Evolutionary conservation across 805 yeast species (phyloP), one percentile per base, ranked within the genome.

Genomic region (Dipodascus albidus): DNA sequence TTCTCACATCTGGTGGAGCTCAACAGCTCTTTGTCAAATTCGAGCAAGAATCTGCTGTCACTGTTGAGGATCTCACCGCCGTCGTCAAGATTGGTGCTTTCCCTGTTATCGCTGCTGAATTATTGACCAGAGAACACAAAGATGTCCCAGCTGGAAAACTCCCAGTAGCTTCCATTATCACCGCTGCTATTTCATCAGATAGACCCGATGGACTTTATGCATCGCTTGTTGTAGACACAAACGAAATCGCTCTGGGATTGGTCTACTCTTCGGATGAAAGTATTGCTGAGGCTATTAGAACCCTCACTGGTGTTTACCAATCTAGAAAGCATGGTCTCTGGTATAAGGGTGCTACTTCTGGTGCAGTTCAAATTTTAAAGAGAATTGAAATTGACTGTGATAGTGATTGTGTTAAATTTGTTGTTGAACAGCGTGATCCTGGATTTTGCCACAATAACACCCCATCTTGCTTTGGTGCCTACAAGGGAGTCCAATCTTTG

Each of bases 321-420:
- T 87, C 96, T 6, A 83, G 99, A 62, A 73, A 77, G 53, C 82
- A 87, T 57, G 98, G 95, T 48, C 76, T 93, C 55, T 93, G 99
- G 99, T 85, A 83, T 67, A 93, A 93, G 68, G 99, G 99, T 27
- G 84, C 85, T 53, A 87, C 96, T 1, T 85, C 96, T n/a, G 99
- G 99, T 20, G 95, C 96, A 52, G 87, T 95, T 1, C 99, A 93
- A 71, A 75, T 75, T 59, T 74, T 93, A 50, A 59, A 85, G 22
- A 70, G 75, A 48, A 67, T 93, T 54, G 83, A 81, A 52, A 69
- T 80, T 56, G 99, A 93, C 70, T 93, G 99, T 69, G 99, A 93
- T 70, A 81, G 85, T 49, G 99, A 93, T 67, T 86, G 95, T 58
- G 70, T 93, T 62, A 84, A 87, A 71, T 87, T 91, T 64, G 77